Percentiles rank a stretch among this genome's conserved stretches.
These are phyloP conservation scores for Candida tibetensis DNA, from an alignment of 805 yeast species.

Conservation along the genomic window DNA sequence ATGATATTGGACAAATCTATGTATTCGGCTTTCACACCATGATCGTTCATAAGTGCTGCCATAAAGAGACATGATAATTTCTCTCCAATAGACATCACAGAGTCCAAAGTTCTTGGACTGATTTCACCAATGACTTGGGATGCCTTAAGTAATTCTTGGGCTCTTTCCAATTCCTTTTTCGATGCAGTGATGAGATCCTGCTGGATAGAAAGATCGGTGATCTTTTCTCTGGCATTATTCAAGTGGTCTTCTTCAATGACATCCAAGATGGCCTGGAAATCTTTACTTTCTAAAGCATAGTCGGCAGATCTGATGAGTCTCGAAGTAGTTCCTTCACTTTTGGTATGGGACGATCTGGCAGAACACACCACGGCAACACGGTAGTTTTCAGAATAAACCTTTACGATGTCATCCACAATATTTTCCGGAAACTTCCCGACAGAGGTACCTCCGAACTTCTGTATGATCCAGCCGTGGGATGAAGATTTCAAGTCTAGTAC, in stretches of 20 bases:
- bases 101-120: slow-evolving; percentile 80
- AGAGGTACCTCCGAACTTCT: slow-evolving; percentile 96
- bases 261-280: slow-evolving; percentile 58
- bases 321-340: slow-evolving; percentile 94
- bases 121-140: slow-evolving; percentile 91
- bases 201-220: slow-evolving; percentile 47
- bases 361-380: slow-evolving; percentile 94
- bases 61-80: slow-evolving; percentile 87
- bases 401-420: slow-evolving; percentile 82
- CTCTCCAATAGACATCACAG: slow-evolving; percentile 92
- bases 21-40: slow-evolving; percentile 73
- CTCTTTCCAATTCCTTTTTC: slow-evolving; percentile 60
- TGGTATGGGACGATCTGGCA: slow-evolving; percentile 88
- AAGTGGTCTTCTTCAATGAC: slow-evolving; percentile 77
- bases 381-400: slow-evolving; percentile 53
- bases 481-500: slow-evolving; percentile 35
- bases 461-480: slow-evolving; percentile 49
- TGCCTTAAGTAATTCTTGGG: slow-evolving; percentile 73
- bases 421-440: slow-evolving; percentile 91
- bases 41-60: slow-evolving; percentile 80
- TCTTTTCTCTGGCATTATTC: slow-evolving; percentile 58
- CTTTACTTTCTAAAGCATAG: slow-evolving; percentile 57
- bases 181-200: slow-evolving; percentile 58
- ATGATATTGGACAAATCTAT: slow-evolving; percentile 76
- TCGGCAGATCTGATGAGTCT: slow-evolving; percentile 84